Evolutionary conservation across 2,329 filamentous ascomycete genomes (phyloP).

Genomic region (Chalaropsis ovoidea): DNA sequence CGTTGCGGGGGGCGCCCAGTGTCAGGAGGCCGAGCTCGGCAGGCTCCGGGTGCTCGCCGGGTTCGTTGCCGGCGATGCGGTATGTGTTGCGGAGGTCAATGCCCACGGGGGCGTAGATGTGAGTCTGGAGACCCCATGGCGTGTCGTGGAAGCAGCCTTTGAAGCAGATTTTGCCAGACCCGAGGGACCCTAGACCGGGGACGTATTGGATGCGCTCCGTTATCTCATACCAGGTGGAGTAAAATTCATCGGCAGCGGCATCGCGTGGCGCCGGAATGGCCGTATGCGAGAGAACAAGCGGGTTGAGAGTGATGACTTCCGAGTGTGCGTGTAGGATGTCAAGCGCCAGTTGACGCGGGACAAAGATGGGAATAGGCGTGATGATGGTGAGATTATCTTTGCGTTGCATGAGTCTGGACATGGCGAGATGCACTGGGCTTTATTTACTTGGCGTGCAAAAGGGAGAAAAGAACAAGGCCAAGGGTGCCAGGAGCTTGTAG

Average conservation of each 20-base stretch:
- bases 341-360: slow-evolving; percentile 60
- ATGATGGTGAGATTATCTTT: slow-evolving; percentile 58
- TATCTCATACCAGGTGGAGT: slow-evolving; percentile 66
- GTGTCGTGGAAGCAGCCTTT: slow-evolving; percentile 63
- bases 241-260: slow-evolving; percentile 59
- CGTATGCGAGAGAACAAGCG: slow-evolving; percentile 54
- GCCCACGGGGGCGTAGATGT: slow-evolving; percentile 58
- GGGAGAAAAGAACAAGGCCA: not conserved
- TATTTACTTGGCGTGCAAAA: not conserved
- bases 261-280: slow-evolving; percentile 57
- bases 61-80: slow-evolving; percentile 57
- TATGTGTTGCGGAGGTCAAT: slow-evolving; percentile 60
- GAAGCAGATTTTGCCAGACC: slow-evolving; percentile 56
- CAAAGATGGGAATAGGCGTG: slow-evolving; percentile 59
- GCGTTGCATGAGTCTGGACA: slow-evolving; percentile 42
- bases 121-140: slow-evolving; percentile 61
- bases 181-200: slow-evolving; percentile 55
- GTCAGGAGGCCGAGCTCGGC: slow-evolving; percentile 50
- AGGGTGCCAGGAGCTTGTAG: not conserved
- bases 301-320: slow-evolving; percentile 61
- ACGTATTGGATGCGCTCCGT: slow-evolving; percentile 57
- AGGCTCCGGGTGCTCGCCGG: slow-evolving; percentile 52
- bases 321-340: slow-evolving; percentile 62
- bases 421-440: slow-evolving; percentile 28
- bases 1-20: slow-evolving; percentile 52